Evolutionary conservation across 2,329 filamentous ascomycete genomes (phyloP), one percentile per base, ranked within the genome.

Genomic region (Chalara sp.): DNA sequence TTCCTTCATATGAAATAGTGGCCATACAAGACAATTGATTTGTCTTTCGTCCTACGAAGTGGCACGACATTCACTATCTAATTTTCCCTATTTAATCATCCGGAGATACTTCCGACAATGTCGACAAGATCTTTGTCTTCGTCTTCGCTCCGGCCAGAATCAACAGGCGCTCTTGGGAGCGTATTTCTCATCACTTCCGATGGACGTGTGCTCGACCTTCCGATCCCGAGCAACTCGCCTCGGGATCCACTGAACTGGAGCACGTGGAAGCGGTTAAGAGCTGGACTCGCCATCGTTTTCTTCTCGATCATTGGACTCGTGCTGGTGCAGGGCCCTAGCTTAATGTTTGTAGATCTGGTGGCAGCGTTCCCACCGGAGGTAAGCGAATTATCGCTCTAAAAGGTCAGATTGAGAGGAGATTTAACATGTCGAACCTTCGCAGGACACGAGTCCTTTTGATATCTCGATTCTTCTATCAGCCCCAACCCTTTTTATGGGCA

Each of bases 401-500:
- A 21, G 21, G 21, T 21, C 21, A 21, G 35, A 29, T 21, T 37
- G 13, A 10, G 21, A 21, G 7, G 4, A 35, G n/a, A 8, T 30
- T 21, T 11, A 10, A 28, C 33, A 51, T 32, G 53, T 30, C 8
- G 6, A 32, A 13, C 13, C 35, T 11, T 13, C 13, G 2, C 30
- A 58, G 56, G 40, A 57, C n/a, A 58, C 39, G 12, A 44, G 33
- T 46, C 56, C 52, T 7, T 56, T 56, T 21, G n/a, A 43, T 12
- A 12, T 53, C 2, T 37, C n/a, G 0, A 31, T 43, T 2, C 47
- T 58, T 10, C 32, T 53, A 10, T 54, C 55, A 21, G 48, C 44
- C 1, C 55, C 54, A 6, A 55, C 53, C 2, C 39, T 58, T 3
- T 51, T 53, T 35, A 52, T 58, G 58, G 67, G 65, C 5, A 48